Percentiles rank a stretch among this genome's conserved stretches.
Evolutionary conservation across 805 yeast genomes (phyloP).

Genomic region (Wickerhamiella spandovensis): DNA sequence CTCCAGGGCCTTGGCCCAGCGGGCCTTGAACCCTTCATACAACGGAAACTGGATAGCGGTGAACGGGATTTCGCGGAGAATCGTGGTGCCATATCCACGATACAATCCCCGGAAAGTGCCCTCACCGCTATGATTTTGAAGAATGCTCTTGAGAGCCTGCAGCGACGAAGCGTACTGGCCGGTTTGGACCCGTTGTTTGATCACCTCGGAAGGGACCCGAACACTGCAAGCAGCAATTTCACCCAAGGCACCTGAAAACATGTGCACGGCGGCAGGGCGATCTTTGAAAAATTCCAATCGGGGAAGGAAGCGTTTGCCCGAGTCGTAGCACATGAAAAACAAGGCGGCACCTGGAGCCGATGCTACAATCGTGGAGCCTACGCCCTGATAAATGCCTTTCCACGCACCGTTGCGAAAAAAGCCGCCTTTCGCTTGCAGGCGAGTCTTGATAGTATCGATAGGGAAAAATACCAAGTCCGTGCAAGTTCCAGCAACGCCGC

Average conservation of each 20-base stretch:
- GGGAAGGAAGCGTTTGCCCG: constrained; percentile 12
- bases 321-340: constrained; percentile 73
- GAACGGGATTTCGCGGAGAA: constrained; percentile 92
- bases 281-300: constrained; percentile 8
- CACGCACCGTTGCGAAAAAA: constrained; percentile 89
- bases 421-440: constrained; percentile 92
- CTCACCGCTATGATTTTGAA: constrained; percentile 58
- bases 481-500: constrained; percentile 93
- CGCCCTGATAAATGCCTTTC: constrained; percentile 77
- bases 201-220: constrained; percentile 92
- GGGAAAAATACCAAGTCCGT: constrained; percentile 94
- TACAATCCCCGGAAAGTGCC: constrained; percentile 69
- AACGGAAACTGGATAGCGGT: constrained; percentile 92
- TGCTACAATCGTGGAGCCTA: constrained; percentile 87
- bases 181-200: constrained; percentile 90
- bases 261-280: constrained; percentile 44
- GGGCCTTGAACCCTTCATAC: constrained; percentile 66
- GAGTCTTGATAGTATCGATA: constrained; percentile 85
- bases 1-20: constrained; percentile 42
- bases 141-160: constrained; percentile 49
- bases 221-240: constrained; percentile 89
- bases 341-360: constrained; percentile 81
- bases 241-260: constrained; percentile 79
- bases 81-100: constrained; percentile 87
- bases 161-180: constrained; percentile 42